A percentile compares a stretch with the other conserved stretches of the same genome.
Conservation (phyloP, 768 basidiomycete species). For the Xanthoconium purpureum region DNA sequence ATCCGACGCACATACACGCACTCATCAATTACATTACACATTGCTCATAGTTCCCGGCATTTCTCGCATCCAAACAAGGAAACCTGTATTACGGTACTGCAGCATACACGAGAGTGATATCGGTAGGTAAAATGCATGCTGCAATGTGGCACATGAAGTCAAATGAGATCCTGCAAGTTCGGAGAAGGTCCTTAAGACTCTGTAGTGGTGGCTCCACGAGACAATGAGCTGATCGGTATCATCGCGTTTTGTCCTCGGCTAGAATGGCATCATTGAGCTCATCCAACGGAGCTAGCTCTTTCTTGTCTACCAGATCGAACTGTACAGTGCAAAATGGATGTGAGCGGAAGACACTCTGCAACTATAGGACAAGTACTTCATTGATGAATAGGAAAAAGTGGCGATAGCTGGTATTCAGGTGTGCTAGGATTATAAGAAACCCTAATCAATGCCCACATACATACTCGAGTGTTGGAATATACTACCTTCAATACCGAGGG, state of each 20-base stretch:
- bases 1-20: constrained; percentile 3
- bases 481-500: constrained; percentile 98
- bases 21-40: neutral
- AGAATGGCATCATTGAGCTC: constrained; percentile 93
- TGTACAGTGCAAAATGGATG: constrained; percentile 26
- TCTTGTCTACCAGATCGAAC: constrained; percentile 96
- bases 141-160: neutral
- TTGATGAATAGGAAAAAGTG: constrained; percentile 98
- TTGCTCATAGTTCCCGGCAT: neutral
- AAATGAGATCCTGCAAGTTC: neutral
- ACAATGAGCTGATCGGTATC: neutral
- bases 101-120: constrained; percentile 13
- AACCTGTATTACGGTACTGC: constrained; percentile 9
- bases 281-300: constrained; percentile 90
- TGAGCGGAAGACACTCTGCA: constrained; percentile 8
- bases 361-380: constrained; percentile 57
- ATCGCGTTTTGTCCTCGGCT: constrained; percentile 47
- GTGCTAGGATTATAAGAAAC: constrained; percentile 51
- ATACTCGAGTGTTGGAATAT: constrained; percentile 4
- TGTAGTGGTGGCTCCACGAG: neutral
- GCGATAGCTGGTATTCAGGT: constrained; percentile 96
- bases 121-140: constrained; percentile 5
- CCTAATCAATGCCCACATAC: neutral
- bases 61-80: constrained; percentile 1
- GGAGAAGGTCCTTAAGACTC: neutral